Percentiles rank a stretch among this genome's conserved stretches.
phyloP scores from a whole-genome alignment of 2,329 filamentous ascomycete species.

The Colletotrichum gigasporum region DNA sequence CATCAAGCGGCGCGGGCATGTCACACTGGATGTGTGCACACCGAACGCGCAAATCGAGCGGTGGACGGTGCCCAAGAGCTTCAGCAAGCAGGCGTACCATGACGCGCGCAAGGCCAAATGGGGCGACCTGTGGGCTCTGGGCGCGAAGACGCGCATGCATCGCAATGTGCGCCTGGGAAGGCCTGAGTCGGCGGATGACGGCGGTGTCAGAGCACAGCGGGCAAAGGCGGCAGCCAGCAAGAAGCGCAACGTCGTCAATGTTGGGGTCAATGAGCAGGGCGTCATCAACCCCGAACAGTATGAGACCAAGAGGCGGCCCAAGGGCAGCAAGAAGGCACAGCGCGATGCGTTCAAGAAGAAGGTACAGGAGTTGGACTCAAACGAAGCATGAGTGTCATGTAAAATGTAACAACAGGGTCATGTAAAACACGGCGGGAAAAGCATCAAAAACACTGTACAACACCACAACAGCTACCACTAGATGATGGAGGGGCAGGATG shows the following conservation, averaged over 20 bases:
- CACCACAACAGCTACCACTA: background rate
- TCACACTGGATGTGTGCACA: conserved; percentile 91
- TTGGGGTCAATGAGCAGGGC: conserved; percentile 45
- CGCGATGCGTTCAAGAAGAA: conserved; percentile 51
- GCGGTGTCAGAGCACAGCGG: conserved; percentile 51
- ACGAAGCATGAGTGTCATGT: background rate
- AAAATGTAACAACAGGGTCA: conserved; percentile 6
- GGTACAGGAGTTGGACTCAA: conserved; percentile 45
- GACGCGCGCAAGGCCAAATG: conserved; percentile 90
- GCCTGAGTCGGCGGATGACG: conserved; percentile 50
- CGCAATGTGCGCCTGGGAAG: conserved; percentile 70
- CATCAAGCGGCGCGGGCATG: conserved; percentile 87
- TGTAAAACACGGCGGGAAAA: conserved; percentile 22
- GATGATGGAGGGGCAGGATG: background rate
- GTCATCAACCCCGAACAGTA: conserved; percentile 42
- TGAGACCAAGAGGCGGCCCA: conserved; percentile 49
- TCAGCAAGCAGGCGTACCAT: conserved; percentile 83
- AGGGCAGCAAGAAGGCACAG: conserved; percentile 49
- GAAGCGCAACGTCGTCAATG: conserved; percentile 51
- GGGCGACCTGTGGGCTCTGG: conserved; percentile 96
- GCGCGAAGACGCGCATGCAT: conserved; percentile 83
- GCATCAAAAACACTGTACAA: conserved; percentile 18
- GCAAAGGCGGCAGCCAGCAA: conserved; percentile 36
- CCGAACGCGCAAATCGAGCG: conserved; percentile 86
- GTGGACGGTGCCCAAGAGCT: conserved; percentile 90